These are phyloP conservation scores for Avena insularis DNA, from an alignment of 176 grass and related monocot species.

Conservation along the genomic window DNA sequence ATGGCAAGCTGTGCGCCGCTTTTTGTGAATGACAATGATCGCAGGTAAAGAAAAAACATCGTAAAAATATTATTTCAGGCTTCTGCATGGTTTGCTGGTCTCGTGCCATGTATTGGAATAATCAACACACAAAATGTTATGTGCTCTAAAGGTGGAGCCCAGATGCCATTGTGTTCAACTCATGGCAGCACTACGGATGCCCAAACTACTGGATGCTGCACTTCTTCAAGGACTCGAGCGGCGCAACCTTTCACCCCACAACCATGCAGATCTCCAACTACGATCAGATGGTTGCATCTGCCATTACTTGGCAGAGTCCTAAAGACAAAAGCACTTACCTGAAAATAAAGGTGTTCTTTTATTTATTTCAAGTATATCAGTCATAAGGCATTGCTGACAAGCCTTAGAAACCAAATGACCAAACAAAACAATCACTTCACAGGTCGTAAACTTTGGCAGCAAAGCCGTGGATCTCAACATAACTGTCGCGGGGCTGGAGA, in stretches of 20 bases:
- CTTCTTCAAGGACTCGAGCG: slow-evolving; percentile 89
- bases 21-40: slow-evolving; percentile 86
- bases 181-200: slow-evolving; percentile 82
- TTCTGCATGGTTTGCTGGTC: not conserved
- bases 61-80: not conserved
- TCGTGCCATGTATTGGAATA: not conserved
- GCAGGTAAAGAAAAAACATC: slow-evolving; percentile 46
- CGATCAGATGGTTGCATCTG: slow-evolving; percentile 61
- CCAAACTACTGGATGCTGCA: slow-evolving; percentile 92
- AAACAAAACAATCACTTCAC: not conserved
- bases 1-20: slow-evolving; percentile 92
- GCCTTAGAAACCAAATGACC: not conserved
- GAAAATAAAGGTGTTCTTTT: slow-evolving; percentile 69
- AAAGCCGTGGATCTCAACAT: slow-evolving; percentile 65
- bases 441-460: slow-evolving; percentile 85
- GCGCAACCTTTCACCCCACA: slow-evolving; percentile 59
- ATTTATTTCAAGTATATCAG: not conserved
- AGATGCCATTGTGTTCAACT: slow-evolving; percentile 89
- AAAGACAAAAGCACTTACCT: slow-evolving; percentile 55
- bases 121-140: not conserved
- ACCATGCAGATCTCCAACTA: slow-evolving; percentile 50
- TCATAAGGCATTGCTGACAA: not conserved
- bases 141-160: slow-evolving; percentile 66
- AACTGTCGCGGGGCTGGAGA: slow-evolving; percentile 45
- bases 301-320: slow-evolving; percentile 67